Evolutionary conservation across 306 rosid species (phyloP).

Genomic region (Corylus americana): DNA sequence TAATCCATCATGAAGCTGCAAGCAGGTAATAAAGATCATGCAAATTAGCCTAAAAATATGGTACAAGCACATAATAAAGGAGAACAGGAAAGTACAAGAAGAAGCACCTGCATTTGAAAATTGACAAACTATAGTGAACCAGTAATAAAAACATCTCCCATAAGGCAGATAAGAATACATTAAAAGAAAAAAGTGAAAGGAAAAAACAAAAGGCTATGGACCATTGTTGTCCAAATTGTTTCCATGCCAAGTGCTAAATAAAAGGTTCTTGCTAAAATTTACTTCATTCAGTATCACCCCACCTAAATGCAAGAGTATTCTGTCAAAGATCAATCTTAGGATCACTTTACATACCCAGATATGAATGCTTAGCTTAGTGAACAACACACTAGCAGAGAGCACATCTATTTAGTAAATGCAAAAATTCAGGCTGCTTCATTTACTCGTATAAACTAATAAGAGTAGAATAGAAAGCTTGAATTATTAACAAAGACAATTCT

Average conservation of each 20-base stretch:
- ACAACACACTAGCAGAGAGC: too few species aligned
- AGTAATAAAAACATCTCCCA: neutral
- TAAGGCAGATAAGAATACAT: neutral
- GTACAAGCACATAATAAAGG: neutral
- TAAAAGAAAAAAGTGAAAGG: too few species aligned
- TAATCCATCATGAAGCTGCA: conserved; percentile 23
- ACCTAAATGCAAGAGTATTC: too few species aligned
- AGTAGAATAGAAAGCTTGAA: too few species aligned
- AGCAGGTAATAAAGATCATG: neutral
- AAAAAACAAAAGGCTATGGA: neutral
- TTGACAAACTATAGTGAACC: neutral
- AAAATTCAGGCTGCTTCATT: too few species aligned
- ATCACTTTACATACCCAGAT: neutral
- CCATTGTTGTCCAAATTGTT: neutral
- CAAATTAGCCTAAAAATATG: conserved; percentile 5
- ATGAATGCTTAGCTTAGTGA: neutral
- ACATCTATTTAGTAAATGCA: too few species aligned
- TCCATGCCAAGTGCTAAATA: neutral
- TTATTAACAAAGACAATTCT: too few species aligned
- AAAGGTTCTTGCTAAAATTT: too few species aligned
- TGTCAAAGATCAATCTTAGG: neutral
- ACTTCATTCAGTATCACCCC: too few species aligned
- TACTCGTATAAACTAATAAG: too few species aligned
- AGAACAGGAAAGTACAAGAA: neutral
- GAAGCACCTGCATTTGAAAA: neutral